Conservation (phyloP, 1,284 basidiomycete genomes). For the Ceratobasidium sp. region DNA sequence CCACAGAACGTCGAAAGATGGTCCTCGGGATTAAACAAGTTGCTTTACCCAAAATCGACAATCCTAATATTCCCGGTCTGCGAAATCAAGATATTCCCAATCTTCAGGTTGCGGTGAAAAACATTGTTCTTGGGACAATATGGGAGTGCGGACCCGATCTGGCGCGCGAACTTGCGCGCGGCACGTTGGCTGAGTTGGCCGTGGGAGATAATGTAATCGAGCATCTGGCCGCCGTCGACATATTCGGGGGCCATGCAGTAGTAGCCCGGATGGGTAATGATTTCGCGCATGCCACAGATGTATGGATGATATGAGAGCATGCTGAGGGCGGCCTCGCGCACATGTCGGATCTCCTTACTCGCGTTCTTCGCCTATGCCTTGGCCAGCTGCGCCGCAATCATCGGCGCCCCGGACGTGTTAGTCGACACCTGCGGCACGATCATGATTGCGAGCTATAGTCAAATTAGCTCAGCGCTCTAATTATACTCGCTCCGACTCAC, state of each 20-base stretch:
- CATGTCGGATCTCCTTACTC: conserved; percentile 95
- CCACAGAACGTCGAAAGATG: conserved; percentile 97
- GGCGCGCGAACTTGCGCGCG: conserved; percentile 95
- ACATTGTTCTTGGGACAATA: conserved; percentile 99
- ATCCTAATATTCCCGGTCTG: conserved; percentile 99
- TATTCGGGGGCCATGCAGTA: conserved; percentile 99
- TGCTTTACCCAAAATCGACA: conserved; percentile 98
- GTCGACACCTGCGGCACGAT: conserved; percentile 82
- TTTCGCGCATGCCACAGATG: conserved; percentile 99
- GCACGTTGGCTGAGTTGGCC: conserved; percentile 95
- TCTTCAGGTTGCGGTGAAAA: conserved; percentile 98
- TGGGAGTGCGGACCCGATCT: conserved; percentile 95
- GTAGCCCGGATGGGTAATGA: conserved; percentile 95
- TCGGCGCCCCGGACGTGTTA: conserved; percentile 61
- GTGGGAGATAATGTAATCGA: conserved; percentile 99
- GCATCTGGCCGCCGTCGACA: conserved; percentile 98
- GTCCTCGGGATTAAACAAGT: conserved; percentile 88
- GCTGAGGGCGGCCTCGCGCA: conserved; percentile 94
- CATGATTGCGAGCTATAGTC: conserved; percentile 91
- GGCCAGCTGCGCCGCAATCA: conserved; percentile 72
- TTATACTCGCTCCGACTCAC: conserved; percentile 65
- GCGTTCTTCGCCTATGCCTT: conserved; percentile 92
- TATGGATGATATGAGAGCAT: conserved; percentile 98
- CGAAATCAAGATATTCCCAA: conserved; percentile 99
- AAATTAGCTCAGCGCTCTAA: background rate